Evolutionary conservation across 768 basidiomycete genomes (phyloP).

Genomic region (Amanita subjunquillea): DNA sequence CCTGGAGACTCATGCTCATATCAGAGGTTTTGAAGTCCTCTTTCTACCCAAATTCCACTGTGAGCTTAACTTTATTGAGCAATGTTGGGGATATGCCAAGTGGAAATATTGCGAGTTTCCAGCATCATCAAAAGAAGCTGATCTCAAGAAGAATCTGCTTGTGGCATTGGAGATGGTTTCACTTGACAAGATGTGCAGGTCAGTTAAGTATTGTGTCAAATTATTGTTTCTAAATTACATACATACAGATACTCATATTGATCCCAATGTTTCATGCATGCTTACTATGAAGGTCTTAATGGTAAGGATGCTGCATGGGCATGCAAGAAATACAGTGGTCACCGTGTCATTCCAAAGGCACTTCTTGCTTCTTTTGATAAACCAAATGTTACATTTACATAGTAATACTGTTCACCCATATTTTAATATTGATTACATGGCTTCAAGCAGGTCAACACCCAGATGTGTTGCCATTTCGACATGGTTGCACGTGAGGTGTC

Average conservation of each 20-base stretch:
- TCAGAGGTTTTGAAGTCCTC: too few species aligned
- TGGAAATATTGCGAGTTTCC: slow-evolving; percentile 15
- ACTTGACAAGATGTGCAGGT: slow-evolving; percentile 17
- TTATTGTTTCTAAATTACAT: too few species aligned
- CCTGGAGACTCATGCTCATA: too few species aligned
- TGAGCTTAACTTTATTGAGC: slow-evolving; percentile 28
- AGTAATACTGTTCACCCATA: too few species aligned
- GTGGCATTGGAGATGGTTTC: slow-evolving; percentile 17
- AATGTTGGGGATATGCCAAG: slow-evolving; percentile 24
- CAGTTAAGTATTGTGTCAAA: too few species aligned
- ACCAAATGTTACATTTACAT: not conserved
- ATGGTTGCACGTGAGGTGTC: too few species aligned
- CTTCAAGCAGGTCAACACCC: too few species aligned
- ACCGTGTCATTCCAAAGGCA: not conserved
- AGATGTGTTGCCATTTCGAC: too few species aligned
- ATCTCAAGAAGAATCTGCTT: slow-evolving; percentile 21
- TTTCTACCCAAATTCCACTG: too few species aligned
- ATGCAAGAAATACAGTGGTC: slow-evolving; percentile 6
- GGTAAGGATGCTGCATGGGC: slow-evolving; percentile 7
- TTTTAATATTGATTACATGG: too few species aligned
- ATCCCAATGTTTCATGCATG: not conserved
- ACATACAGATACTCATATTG: not conserved
- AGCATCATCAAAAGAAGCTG: slow-evolving; percentile 18
- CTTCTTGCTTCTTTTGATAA: not conserved
- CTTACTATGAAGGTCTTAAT: slow-evolving; percentile 6